Conservation (phyloP, 2,329 filamentous ascomycete species). For the Podosphaera leucotricha region DNA sequence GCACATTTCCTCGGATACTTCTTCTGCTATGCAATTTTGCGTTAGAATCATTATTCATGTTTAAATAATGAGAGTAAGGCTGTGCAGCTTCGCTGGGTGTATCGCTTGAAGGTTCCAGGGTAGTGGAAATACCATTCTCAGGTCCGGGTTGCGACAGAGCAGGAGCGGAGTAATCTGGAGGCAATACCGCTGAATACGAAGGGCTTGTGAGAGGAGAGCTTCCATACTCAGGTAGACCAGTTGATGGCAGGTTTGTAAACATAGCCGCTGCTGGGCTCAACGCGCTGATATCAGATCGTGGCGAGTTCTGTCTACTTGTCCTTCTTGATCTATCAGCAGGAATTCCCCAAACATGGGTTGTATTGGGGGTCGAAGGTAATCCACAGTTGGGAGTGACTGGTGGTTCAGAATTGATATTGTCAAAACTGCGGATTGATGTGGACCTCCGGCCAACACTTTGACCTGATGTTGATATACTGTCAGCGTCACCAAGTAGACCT, state of each 20-base stretch:
- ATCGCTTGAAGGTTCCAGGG: constrained; percentile 1
- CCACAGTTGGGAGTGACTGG: constrained; percentile 16
- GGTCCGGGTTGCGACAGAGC: constrained; percentile 5
- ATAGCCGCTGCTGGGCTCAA: constrained; percentile 14
- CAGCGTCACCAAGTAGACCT: constrained; percentile 48
- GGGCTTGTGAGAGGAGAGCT: constrained; percentile 13
- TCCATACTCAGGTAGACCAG: constrained; percentile 14
- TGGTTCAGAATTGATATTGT: constrained; percentile 21
- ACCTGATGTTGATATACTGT: constrained; percentile 19
- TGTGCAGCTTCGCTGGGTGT: neutral
- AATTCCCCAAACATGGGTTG: constrained; percentile 22
- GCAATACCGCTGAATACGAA: constrained; percentile 8
- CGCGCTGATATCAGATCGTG: constrained; percentile 8
- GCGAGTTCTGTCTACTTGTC: constrained; percentile 1
- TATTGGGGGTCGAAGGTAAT: constrained; percentile 18
- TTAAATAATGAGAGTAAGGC: neutral
- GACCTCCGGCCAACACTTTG: constrained; percentile 23
- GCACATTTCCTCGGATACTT: constrained; percentile 19
- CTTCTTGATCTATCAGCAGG: constrained; percentile 6
- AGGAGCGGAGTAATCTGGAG: constrained; percentile 13
- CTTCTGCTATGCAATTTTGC: constrained; percentile 1
- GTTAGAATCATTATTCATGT: constrained; percentile 3
- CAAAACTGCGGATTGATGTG: constrained; percentile 29
- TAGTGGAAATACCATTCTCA: constrained; percentile 2
- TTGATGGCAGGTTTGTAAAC: constrained; percentile 12